Conservation (phyloP, 75 land plant species). For the Cupressus sempervirens region DNA sequence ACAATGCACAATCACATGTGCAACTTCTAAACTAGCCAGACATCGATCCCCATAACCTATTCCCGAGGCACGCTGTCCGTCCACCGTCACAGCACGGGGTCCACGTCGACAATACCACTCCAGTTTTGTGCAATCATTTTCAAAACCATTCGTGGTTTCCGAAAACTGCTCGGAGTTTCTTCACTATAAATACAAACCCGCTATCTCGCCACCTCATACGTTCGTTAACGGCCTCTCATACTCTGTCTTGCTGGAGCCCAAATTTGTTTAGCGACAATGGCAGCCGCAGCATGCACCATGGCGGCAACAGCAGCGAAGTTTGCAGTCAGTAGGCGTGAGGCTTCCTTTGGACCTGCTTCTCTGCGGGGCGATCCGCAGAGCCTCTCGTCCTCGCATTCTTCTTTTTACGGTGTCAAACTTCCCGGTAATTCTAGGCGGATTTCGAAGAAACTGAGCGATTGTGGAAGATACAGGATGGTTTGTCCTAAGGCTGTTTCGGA, state of each 20-base stretch:
- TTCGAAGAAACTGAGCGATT: neutral
- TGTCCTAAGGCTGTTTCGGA: slow-evolving; percentile 70
- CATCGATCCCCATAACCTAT: neutral
- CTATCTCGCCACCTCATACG: neutral
- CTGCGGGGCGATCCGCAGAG: neutral
- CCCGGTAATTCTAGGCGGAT: slow-evolving; percentile 1
- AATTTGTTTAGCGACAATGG: neutral
- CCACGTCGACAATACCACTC: neutral
- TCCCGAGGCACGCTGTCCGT: neutral
- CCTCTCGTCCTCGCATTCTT: slow-evolving; percentile 5
- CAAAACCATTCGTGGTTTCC: neutral
- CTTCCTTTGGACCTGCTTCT: neutral
- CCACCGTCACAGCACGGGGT: neutral
- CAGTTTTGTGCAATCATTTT: neutral
- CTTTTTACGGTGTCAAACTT: neutral
- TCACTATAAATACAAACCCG: neutral
- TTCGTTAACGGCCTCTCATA: neutral
- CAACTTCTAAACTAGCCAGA: neutral
- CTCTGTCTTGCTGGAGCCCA: neutral
- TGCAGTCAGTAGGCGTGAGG: neutral
- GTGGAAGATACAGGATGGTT: slow-evolving; percentile 13
- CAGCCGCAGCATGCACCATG: neutral
- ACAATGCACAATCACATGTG: neutral
- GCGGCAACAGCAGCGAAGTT: neutral
- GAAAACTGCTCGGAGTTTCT: neutral